Conservation (phyloP, 495 filamentous ascomycete species). For the Trichocladium antarcticum region DNA sequence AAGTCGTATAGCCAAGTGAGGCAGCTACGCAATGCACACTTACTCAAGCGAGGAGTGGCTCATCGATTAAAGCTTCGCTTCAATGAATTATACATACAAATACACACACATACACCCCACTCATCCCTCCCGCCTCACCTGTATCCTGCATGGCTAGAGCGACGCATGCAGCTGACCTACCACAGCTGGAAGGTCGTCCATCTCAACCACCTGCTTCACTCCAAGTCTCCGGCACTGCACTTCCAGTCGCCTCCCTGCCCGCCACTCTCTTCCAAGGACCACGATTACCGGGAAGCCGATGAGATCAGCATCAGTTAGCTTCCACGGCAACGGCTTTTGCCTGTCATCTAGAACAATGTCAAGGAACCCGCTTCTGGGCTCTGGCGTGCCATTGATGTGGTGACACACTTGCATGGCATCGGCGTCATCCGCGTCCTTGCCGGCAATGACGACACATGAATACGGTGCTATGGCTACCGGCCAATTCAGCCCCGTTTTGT, state of each 20-base stretch:
- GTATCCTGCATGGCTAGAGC: conserved; percentile 4
- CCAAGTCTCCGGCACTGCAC: conserved; percentile 59
- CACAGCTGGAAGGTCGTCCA: conserved; percentile 19
- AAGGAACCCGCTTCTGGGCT: conserved; percentile 20
- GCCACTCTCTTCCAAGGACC: conserved; percentile 68
- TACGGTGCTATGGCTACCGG: conserved; percentile 78
- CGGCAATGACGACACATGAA: conserved; percentile 59
- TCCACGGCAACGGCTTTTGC: conserved; percentile 59
- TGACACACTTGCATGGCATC: conserved; percentile 48
- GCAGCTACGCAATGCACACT: no score
- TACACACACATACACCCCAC: no score
- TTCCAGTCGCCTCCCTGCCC: conserved; percentile 49
- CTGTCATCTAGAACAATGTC: conserved; percentile 67
- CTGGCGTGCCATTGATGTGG: conserved; percentile 5
- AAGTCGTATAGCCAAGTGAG: no score
- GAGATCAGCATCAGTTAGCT: conserved; percentile 76
- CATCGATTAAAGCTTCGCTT: no score
- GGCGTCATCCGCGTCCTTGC: conserved; percentile 40
- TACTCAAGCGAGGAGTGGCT: no score
- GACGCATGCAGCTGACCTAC: conserved; percentile 5
- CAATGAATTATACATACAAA: no score
- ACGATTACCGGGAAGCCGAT: conserved; percentile 79
- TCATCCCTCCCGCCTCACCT: no score
- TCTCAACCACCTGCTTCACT: conserved; percentile 16
- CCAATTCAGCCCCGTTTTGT: conserved; percentile 76